A percentile compares a stretch with the other conserved stretches of the same genome.
Evolutionary conservation across 1,284 basidiomycete genomes (phyloP).

Genomic region (Marasmius sp.): DNA sequence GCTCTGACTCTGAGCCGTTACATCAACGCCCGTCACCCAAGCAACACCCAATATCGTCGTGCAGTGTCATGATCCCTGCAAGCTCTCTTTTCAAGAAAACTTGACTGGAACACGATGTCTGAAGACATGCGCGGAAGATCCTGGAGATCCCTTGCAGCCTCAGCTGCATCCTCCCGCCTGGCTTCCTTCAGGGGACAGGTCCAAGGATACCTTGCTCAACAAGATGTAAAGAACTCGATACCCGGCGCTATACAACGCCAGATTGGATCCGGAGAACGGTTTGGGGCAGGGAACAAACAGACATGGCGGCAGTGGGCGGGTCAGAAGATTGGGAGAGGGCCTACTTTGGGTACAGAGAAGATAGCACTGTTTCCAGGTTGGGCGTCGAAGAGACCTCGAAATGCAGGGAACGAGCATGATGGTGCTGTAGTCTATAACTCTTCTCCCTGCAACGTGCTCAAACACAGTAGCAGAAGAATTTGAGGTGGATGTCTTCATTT

Average conservation of each 20-base stretch:
- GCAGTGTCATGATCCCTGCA: too few species aligned
- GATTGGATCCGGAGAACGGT: conserved; percentile 7
- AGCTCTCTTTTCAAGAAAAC: not conserved
- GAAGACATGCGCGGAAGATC: conserved; percentile 31
- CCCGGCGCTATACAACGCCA: conserved; percentile 9
- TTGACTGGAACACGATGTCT: conserved; percentile 27
- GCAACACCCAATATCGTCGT: too few species aligned
- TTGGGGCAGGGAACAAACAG: conserved; percentile 20
- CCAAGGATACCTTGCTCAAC: conserved; percentile 27
- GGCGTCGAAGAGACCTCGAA: conserved; percentile 41
- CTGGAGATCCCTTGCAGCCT: conserved; percentile 27
- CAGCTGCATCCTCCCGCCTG: conserved; percentile 30
- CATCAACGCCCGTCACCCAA: too few species aligned
- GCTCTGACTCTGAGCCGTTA: too few species aligned
- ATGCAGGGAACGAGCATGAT: conserved; percentile 9
- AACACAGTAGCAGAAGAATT: conserved; percentile 45
- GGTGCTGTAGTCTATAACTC: conserved; percentile 23
- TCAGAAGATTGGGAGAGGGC: conserved; percentile 37
- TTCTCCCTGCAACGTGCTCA: not conserved
- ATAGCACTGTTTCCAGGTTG: conserved; percentile 54
- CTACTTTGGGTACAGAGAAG: conserved; percentile 28
- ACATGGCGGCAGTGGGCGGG: conserved; percentile 47
- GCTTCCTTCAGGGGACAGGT: conserved; percentile 24
- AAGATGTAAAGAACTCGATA: conserved; percentile 16
- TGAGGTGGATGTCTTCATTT: conserved; percentile 70